Evolutionary conservation across 1,139 yeast genomes (phyloP), one percentile per base, ranked within the genome.

Genomic region (Scheffersomyces stambukii): DNA sequence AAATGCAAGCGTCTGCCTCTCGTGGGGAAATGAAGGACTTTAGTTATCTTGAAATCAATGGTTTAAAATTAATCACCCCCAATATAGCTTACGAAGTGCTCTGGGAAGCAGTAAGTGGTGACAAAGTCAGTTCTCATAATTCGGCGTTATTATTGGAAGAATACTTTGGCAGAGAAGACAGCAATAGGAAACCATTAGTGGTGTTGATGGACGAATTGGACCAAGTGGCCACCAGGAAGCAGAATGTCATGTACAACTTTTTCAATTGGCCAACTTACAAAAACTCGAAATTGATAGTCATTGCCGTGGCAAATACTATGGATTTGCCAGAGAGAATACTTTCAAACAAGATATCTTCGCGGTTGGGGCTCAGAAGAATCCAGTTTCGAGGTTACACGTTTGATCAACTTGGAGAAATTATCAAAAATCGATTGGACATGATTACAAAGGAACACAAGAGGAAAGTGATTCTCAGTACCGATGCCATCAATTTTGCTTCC

Each of bases 281-380:
- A 9, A 67, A 79, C 41, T 88, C 97, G 3, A 81, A 81, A 45
- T 64, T 91, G 28, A 76, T 91, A 33, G 95, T 93, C 2, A 70
- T 91, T 28, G 97, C 97, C 0, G 89, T 91, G 18, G 97, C 97
- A 6, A 93, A 93, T 50, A 89, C 97, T 0, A 88, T 93, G 96
- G 97, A 91, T 57, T 62, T 91, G 29, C 98, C 98, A 0, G 98
- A 91, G 50, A 68, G 96, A 37, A 71, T 81, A 29, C 62, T 91
- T 25, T 79, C 94, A 13, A 89, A 88, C 56, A 91, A 91, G 54
- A 83, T 88, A 6, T 81, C 96, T 1, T 86, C 96, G 1, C 75
- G 99, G 43, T 66, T 93, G 36, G 98, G 99, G 3, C 65, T 89
- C 28, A 77, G 86, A 10, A 74, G 97, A 54, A 73, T 91, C 27